Conservation (phyloP, 2,329 filamentous ascomycete species). For the Beauveria rudraprayagi region DNA sequence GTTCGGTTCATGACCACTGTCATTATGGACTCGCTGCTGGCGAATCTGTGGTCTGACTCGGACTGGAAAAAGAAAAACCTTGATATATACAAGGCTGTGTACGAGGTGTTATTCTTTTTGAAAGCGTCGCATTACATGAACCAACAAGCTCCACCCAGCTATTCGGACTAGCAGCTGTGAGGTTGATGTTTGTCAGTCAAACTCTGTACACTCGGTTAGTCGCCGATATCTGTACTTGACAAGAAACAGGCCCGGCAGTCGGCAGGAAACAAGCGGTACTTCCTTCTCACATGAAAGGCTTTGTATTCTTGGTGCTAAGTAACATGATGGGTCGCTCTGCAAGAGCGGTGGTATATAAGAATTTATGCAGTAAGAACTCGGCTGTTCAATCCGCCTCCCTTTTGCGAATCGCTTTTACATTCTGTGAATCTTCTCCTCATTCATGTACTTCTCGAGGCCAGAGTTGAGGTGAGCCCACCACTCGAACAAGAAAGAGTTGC, state of each 20-base stretch:
- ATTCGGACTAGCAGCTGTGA: slow-evolving; percentile 11
- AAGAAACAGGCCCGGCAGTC: background rate
- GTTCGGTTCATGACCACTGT: slow-evolving; percentile 31
- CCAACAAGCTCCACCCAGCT: slow-evolving; percentile 22
- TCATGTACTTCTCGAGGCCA: slow-evolving; percentile 75
- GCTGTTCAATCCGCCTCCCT: background rate
- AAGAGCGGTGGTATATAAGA: slow-evolving; percentile 7
- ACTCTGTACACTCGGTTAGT: background rate
- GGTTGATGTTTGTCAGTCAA: background rate
- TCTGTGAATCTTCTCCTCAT: slow-evolving; percentile 79
- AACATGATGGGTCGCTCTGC: slow-evolving; percentile 4
- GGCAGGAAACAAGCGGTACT: background rate
- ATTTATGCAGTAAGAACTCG: background rate
- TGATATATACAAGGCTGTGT: slow-evolving; percentile 27
- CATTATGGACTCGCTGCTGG: slow-evolving; percentile 27
- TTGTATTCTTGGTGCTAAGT: background rate
- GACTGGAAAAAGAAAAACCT: slow-evolving; percentile 24
- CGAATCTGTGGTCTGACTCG: slow-evolving; percentile 23
- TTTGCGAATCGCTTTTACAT: slow-evolving; percentile 45
- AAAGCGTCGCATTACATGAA: slow-evolving; percentile 17
- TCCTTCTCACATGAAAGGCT: background rate
- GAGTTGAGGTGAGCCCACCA: slow-evolving; percentile 88
- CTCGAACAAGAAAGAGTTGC: slow-evolving; percentile 92
- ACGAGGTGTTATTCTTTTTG: slow-evolving; percentile 29
- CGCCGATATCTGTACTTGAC: background rate